Base-by-base conservation (phyloP, 2,329 filamentous ascomycete species). In the Epichloe baconii region DNA sequence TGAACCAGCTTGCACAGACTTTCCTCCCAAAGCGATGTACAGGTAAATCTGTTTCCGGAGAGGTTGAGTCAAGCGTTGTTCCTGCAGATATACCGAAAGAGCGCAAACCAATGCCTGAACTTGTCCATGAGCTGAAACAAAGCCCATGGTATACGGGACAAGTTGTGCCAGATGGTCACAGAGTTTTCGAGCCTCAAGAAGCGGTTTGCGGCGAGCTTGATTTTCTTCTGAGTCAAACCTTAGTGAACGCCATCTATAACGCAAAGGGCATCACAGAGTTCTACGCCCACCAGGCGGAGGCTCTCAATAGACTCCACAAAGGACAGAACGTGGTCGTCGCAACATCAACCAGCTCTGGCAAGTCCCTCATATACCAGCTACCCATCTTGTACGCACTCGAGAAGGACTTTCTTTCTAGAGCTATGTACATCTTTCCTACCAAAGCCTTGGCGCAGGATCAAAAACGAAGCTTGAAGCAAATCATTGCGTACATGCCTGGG, bases 341-440 rank as follows among this genome's bases (percentile, higher is more conserved):
- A 1, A 98, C 93, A 0, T 95, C 91, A 0, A 98, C 93, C 0
- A 95, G 88, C 62, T 98, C 93, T 1, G 93, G 93, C 11, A 98
- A 98, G 66, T 96, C 89, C 5, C 71, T 98, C n/a, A 96, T 98
- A 54, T 98, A 97, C 62, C 93, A 98, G 62, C 77, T 98, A 15
- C 93, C 93, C 0, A 88, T 98, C 44, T 70, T 98, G 11, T 82
- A 95, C 62, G 85, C 88, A 47, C 71, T 98, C 2, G 91, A 98
- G 65, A 73, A 80, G 49, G 86, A 97, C 60, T 71, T 68, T 2
- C 74, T 83, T 51, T 86, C 87, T 8, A 76, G 93, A 59, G 93
- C 93, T 2, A 88, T 98, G 83, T 97, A 96, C 64, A 95, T 98
- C 37, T 98, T 98, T 54, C 93, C 93, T 0, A 98, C 93, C 0